A percentile compares a stretch with the other conserved stretches of the same genome.
Conservation (phyloP, 2,329 filamentous ascomycete species). For the Stromatinia cepivora region DNA sequence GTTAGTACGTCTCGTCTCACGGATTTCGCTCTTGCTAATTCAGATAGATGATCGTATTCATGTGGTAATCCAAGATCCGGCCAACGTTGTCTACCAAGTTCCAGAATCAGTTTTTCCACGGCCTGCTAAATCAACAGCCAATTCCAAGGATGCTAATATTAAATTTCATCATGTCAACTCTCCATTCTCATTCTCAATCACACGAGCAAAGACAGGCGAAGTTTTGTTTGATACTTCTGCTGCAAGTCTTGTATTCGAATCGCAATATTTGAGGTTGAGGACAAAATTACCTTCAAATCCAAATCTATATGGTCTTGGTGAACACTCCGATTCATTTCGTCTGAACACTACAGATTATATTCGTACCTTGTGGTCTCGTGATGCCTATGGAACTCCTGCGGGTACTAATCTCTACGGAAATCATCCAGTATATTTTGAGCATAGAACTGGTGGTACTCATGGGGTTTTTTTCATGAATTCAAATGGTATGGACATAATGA, state of each 20-base stretch:
- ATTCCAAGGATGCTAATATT: conserved; percentile 45
- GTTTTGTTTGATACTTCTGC: conserved; percentile 62
- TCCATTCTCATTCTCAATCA: conserved; percentile 63
- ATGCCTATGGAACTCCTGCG: conserved; percentile 56
- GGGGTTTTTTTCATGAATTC: conserved; percentile 71
- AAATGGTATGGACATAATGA: conserved; percentile 75
- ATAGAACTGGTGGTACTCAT: conserved; percentile 57
- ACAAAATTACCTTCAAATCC: conserved; percentile 59
- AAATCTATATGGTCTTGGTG: conserved; percentile 65
- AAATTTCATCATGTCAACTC: conserved; percentile 53
- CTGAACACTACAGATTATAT: conserved; percentile 61
- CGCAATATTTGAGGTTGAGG: conserved; percentile 62
- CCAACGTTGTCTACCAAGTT: conserved; percentile 61
- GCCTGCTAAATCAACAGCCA: conserved; percentile 44
- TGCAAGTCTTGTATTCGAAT: conserved; percentile 59
- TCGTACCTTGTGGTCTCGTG: conserved; percentile 61
- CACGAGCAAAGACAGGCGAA: conserved; percentile 49
- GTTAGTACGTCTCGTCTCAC: conserved; percentile 41
- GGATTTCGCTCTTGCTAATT: conserved; percentile 35
- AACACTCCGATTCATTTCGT: conserved; percentile 60
- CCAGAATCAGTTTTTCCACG: conserved; percentile 58
- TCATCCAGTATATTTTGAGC: conserved; percentile 65
- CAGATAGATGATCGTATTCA: conserved; percentile 57
- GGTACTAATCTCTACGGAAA: conserved; percentile 62
- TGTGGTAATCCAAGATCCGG: conserved; percentile 62